Conservation (phyloP, 2,329 filamentous ascomycete genomes). For the Stromatinia cepivora region DNA sequence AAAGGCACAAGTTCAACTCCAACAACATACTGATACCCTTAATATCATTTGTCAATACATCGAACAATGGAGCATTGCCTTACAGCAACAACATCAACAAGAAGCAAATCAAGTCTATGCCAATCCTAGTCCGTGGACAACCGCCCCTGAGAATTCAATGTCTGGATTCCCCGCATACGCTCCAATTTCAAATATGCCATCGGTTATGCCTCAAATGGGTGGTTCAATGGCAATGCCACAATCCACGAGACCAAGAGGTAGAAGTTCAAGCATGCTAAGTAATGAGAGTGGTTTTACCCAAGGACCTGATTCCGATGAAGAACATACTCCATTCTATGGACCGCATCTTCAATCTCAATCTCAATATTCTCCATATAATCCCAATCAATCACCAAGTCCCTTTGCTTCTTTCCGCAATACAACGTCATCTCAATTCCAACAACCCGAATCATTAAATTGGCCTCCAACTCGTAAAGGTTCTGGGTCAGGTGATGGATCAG, state of each 20-base stretch:
- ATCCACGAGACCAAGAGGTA: slow-evolving; percentile 16
- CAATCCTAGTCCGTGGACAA: slow-evolving; percentile 10
- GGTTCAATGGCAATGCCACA: slow-evolving; percentile 14
- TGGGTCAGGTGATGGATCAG: slow-evolving; percentile 29
- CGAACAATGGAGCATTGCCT: background rate
- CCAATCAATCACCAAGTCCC: slow-evolving; percentile 19
- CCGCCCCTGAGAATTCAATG: slow-evolving; percentile 12
- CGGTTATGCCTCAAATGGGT: background rate
- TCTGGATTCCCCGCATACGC: slow-evolving; percentile 17
- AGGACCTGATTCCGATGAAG: slow-evolving; percentile 49
- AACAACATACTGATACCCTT: slow-evolving; percentile 11
- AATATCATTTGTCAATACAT: background rate
- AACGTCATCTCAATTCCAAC: background rate
- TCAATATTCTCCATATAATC: slow-evolving; percentile 10
- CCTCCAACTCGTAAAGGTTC: slow-evolving; percentile 14
- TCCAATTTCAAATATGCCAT: slow-evolving; percentile 6
- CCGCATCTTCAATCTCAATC: slow-evolving; percentile 15
- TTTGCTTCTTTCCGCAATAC: slow-evolving; percentile 11
- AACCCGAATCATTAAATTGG: slow-evolving; percentile 1
- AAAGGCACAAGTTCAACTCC: slow-evolving; percentile 21
- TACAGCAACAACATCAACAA: slow-evolving; percentile 5
- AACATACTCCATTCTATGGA: slow-evolving; percentile 3
- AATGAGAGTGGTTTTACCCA: slow-evolving; percentile 67
- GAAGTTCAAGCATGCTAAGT: slow-evolving; percentile 67
- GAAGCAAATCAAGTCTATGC: slow-evolving; percentile 4